Base-by-base conservation (phyloP, 2,329 filamentous ascomycete species). In the Fusarium sp. region DNA sequence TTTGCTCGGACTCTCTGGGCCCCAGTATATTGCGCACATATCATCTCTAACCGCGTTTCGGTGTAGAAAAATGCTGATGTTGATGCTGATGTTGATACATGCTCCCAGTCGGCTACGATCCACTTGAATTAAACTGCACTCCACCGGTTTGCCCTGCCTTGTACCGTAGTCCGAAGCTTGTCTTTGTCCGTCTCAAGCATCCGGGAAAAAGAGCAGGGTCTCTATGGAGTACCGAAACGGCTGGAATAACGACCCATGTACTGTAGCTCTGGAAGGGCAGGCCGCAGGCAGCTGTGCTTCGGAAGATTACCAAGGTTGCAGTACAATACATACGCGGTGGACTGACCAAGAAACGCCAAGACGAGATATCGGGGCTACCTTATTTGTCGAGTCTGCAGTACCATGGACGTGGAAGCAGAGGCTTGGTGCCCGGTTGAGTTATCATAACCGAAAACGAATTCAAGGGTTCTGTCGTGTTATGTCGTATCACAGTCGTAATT, bases 221-320 rank as follows among this genome's bases (percentile, higher is more conserved):
- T 61, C 51, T 65, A 70, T 67, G 63, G 53, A 65, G 52, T 69
- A 68, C 67, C 63, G 49, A 65, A 47, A 60, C 37, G 55, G 63
- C 47, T 30, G 44, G 60, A 67, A 62, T 51, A 51, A 49, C 18
- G 48, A 27, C 25, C 57, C 61, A 56, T 63, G 41, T 30, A 32
- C 44, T 41, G 42, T 52, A 30, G 48, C 67, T 73, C 56, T 68
- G 57, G 63, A 37, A 64, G 60, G 44, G 30, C 45, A 69, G 48
- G 70, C 67, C 71, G 57, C 37, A 66, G 48, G 72, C 67, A 73
- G 59, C 73, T 63, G 40, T 61, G 60, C 69, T 65, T 74, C 65
- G 70, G 72, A 73, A 71, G 44, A 74, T 74, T 74, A 71, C 70
- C 47, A 74, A 71, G 34, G 34, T 18, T 37, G 25, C n/a, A 16